These are phyloP conservation scores for Chlorella variabilis DNA, from an alignment of 163 green algal genomes.

Conservation along the genomic window DNA sequence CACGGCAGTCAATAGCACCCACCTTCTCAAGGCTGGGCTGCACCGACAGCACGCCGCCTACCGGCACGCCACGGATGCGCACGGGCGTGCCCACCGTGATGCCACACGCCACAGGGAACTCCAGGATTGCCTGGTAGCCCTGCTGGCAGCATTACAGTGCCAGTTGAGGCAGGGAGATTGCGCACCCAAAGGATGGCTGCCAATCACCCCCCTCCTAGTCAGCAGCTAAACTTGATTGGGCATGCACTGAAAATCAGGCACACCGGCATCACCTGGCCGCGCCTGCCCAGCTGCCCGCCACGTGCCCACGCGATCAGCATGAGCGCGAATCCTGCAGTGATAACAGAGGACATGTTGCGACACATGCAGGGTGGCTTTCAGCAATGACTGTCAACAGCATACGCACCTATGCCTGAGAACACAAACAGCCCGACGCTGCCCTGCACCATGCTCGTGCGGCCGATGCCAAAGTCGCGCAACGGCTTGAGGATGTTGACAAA, in stretches of 20 bases:
- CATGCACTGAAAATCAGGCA: constrained; percentile 18
- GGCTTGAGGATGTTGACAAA: constrained; percentile 70
- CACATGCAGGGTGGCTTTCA: no score
- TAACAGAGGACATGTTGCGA: no score
- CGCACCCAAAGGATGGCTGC: no score
- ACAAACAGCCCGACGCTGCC: constrained; percentile 96
- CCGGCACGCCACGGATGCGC: constrained; percentile 88
- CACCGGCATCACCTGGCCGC: constrained; percentile 49
- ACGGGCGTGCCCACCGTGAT: constrained; percentile 93
- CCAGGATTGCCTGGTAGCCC: constrained; percentile 83
- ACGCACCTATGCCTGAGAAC: constrained; percentile 74
- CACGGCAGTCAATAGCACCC: constrained; percentile 42
- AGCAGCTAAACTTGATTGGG: constrained; percentile 41
- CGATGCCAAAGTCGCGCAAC: constrained; percentile 95
- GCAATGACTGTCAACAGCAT: not conserved
- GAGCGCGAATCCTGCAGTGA: constrained; percentile 57
- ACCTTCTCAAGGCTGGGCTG: constrained; percentile 84
- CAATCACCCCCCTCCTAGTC: no score
- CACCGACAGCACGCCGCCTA: constrained; percentile 90
- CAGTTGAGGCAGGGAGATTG: no score
- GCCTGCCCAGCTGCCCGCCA: constrained; percentile 53
- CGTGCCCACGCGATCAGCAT: constrained; percentile 68
- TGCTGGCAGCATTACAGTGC: not conserved
- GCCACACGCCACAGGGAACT: constrained; percentile 95
- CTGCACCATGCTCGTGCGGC: constrained; percentile 84